Conservation (phyloP, 805 yeast species). For the Grigorovia yakushimaensis region DNA sequence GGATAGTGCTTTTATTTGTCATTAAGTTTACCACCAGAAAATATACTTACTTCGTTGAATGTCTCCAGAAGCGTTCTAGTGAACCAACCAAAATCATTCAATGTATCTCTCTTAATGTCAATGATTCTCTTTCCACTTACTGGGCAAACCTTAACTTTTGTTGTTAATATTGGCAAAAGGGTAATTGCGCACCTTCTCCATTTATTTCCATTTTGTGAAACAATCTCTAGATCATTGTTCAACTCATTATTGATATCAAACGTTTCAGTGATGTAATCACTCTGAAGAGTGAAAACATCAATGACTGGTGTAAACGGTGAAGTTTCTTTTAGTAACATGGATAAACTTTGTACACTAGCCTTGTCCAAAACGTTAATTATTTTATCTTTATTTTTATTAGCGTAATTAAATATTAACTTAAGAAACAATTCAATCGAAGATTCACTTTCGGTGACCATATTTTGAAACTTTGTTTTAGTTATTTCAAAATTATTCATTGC, state of each 20-base stretch:
- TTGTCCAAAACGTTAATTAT: constrained; percentile 20
- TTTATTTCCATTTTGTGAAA: constrained; percentile 18
- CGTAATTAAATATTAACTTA: constrained; percentile 21
- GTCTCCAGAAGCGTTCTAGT: constrained; percentile 21
- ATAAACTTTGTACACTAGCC: constrained; percentile 18
- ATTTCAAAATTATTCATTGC: constrained; percentile 12
- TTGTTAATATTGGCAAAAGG: constrained; percentile 29
- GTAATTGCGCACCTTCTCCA: constrained; percentile 34
- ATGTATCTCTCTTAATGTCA: constrained; percentile 18
- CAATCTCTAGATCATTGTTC: constrained; percentile 13
- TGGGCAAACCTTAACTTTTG: constrained; percentile 29
- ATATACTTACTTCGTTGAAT: constrained; percentile 20
- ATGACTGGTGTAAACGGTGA: constrained; percentile 3
- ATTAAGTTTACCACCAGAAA: constrained; percentile 17
- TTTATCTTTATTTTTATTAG: constrained; percentile 9
- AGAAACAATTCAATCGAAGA: constrained; percentile 15
- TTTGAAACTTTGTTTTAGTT: constrained; percentile 16
- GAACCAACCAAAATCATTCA: constrained; percentile 29
- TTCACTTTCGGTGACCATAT: constrained; percentile 10
- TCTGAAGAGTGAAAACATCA: constrained; percentile 10
- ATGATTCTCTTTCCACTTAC: constrained; percentile 27
- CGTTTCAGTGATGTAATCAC: constrained; percentile 23
- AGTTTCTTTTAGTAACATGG: constrained; percentile 8
- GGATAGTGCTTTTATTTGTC: background rate
- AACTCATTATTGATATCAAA: constrained; percentile 11